Base-by-base conservation (phyloP, 2,329 filamentous ascomycete species). In the Diaporthe helianthi region DNA sequence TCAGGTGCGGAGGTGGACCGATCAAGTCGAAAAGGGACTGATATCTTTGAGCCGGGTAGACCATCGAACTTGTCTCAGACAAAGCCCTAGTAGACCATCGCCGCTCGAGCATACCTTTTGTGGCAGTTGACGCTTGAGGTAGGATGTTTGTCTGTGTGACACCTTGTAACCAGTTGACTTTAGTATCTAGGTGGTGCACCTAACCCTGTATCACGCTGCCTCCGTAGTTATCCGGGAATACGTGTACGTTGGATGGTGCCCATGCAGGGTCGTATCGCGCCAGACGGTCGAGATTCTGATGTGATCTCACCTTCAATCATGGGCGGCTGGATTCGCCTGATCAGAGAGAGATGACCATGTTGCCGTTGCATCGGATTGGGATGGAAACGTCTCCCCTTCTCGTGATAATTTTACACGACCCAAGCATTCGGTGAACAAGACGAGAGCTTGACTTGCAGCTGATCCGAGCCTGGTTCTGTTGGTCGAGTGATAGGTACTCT, bases 221-320 rank as follows among this genome's bases (percentile, higher is more conserved):
- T 61, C 55, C 58, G 58, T 49, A 49, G 36, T 63, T 49, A 63
- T 36, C 44, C 58, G 58, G 58, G 13, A 49, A 63, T 24, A 26
- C 29, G 44, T 63, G 49, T 24, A 26, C 29, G 44, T 63, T 63
- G 58, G 49, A 68, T 66, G 66, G 49, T 64, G 66, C 44, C n/a
- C 41, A 49, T 63, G 17, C 24, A 49, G 55, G 54, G 66, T 68
- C 47, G 38, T 52, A 68, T 68, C 47, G 66, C 41, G 66, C 54
- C 63, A 52, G 60, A 51, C 41, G 38, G 53, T 22, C 53, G 36
- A 22, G 44, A 55, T 54, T 49, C 38, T 49, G 36, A 67, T 47
- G 64, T 68, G 69, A 69, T 66, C 46, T 66, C 60, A 54, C 41
- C 61, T 61, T 44, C 44, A 46, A 64, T 52, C 64, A 60, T 53